Conservation (phyloP, 768 basidiomycete genomes). For the Boletus reticulatus region DNA sequence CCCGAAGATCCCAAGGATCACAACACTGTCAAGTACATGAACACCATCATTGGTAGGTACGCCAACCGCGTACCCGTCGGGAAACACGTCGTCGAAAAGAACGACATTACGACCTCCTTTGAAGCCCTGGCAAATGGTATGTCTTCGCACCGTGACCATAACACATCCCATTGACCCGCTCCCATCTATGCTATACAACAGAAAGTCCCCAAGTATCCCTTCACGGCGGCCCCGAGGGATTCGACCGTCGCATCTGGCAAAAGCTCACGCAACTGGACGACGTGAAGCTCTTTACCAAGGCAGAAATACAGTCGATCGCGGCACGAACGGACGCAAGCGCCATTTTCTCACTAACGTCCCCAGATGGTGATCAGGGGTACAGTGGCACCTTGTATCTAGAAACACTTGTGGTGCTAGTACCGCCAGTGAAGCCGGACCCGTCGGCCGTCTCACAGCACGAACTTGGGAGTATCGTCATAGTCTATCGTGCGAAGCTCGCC, state of each 20-base stretch:
- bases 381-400: conserved; percentile 62
- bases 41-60: conserved; percentile 71
- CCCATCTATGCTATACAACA: conserved; percentile 13
- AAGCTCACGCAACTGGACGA: conserved; percentile 37
- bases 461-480: conserved; percentile 63
- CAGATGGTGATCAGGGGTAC: conserved; percentile 71
- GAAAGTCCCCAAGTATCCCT: conserved; percentile 59
- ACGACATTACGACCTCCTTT: conserved; percentile 49
- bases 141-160: not conserved
- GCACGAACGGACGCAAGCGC: conserved; percentile 31
- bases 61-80: conserved; percentile 71
- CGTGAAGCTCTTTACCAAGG: conserved; percentile 52
- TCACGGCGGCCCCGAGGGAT: conserved; percentile 69
- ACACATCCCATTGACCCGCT: conserved; percentile 7
- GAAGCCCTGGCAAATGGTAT: conserved; percentile 40
- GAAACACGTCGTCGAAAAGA: conserved; percentile 48
- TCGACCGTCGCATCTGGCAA: conserved; percentile 57
- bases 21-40: conserved; percentile 61
- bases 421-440: conserved; percentile 31
- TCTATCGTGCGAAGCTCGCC: conserved; percentile 67
- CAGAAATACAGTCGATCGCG: conserved; percentile 49
- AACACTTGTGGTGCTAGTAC: conserved; percentile 49
- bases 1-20: conserved; percentile 64
- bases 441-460: conserved; percentile 38
- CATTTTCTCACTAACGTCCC: conserved; percentile 56